A percentile compares a stretch with the other conserved stretches of the same genome.
These are phyloP conservation scores for Nitzschia palea DNA, from an alignment of 108 stramenopile genomes.

Conservation along the genomic window DNA sequence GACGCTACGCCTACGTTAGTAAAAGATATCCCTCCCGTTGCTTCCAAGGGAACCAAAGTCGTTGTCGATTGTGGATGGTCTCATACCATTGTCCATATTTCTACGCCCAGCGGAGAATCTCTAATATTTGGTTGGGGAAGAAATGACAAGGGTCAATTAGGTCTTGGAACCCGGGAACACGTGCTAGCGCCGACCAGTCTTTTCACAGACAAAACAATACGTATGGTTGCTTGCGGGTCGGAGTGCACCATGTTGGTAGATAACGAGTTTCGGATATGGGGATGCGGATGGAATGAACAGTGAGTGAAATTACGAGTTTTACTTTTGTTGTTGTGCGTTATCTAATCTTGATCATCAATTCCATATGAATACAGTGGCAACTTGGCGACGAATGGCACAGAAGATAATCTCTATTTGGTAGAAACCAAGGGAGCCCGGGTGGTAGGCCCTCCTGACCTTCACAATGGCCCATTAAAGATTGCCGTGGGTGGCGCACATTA, in stretches of 20 bases:
- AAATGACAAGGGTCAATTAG: slow-evolving; percentile 48
- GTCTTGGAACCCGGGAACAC: slow-evolving; percentile 18
- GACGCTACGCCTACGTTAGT: slow-evolving; percentile 17
- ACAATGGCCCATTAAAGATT: slow-evolving; percentile 31
- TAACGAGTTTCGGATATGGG: slow-evolving; percentile 36
- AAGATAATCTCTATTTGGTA: slow-evolving; percentile 20
- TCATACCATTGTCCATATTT: slow-evolving; percentile 55
- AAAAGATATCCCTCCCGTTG: background rate
- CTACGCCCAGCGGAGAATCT: slow-evolving; percentile 14
- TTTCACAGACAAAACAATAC: slow-evolving; percentile 16
- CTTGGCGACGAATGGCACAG: slow-evolving; percentile 22
- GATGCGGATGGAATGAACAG: slow-evolving; percentile 87
- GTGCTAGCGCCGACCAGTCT: slow-evolving; percentile 8
- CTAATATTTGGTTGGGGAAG: slow-evolving; percentile 75
- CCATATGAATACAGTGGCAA: slow-evolving; percentile 16
- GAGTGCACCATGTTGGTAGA: slow-evolving; percentile 72
- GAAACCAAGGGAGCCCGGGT: slow-evolving; percentile 6
- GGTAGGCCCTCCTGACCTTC: slow-evolving; percentile 23
- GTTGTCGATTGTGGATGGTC: slow-evolving; percentile 59
- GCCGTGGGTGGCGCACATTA: slow-evolving; percentile 60
- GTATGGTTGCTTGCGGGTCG: slow-evolving; percentile 58
- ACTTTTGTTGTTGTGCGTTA: slow-evolving; percentile 1
- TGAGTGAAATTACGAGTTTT: slow-evolving; percentile 47
- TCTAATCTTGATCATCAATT: no score
- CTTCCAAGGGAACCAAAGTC: slow-evolving; percentile 9